Conservation (phyloP, 78 protist species). For the Salpingoeca rosetta region DNA sequence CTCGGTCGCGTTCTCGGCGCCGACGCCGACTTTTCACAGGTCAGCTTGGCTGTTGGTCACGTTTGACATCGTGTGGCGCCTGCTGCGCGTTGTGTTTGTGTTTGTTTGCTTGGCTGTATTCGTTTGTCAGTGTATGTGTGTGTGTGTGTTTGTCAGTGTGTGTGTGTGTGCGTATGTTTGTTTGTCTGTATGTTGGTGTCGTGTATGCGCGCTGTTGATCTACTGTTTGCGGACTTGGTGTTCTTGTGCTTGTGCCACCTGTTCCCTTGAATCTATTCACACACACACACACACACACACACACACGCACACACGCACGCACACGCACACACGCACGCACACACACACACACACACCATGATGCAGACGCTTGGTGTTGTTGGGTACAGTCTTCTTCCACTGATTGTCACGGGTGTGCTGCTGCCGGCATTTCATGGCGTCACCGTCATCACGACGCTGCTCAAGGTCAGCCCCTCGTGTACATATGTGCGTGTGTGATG, state of each 20-base stretch:
- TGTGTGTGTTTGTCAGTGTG: background rate
- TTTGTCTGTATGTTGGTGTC: background rate
- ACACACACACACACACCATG: no score
- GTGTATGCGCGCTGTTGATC: background rate
- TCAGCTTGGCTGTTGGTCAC: background rate
- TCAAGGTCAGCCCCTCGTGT: background rate
- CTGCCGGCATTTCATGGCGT: background rate
- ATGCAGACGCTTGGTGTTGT: conserved; percentile 6
- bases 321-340: no score
- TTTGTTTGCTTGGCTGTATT: background rate
- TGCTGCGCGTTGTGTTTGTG: background rate
- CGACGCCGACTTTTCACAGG: background rate
- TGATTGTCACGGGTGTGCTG: background rate
- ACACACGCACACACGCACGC: no score
- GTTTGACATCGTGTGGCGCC: background rate
- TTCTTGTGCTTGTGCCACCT: no score
- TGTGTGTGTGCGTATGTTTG: background rate
- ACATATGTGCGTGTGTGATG: background rate
- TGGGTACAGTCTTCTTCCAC: conserved; percentile 11
- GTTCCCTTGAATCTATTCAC: no score
- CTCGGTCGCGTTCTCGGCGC: conserved; percentile 3
- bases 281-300: no score
- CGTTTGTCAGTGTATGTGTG: background rate
- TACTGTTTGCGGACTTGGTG: no score
- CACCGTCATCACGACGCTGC: background rate